A percentile compares a stretch with the other conserved stretches of the same genome.
Evolutionary conservation across 306 rosid species (phyloP).

Genomic region (Rosa multiflora): DNA sequence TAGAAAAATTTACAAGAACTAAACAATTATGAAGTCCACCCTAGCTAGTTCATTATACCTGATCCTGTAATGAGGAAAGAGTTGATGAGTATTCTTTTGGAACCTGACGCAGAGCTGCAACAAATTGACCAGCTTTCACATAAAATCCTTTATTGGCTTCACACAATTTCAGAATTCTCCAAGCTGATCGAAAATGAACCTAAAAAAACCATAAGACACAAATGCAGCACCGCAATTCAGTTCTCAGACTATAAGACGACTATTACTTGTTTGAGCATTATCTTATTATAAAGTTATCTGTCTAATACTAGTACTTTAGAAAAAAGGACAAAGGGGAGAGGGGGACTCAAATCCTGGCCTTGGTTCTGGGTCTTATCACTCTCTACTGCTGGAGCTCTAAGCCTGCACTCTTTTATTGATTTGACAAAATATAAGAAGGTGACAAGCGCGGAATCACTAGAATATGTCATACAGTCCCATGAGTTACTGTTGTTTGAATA

Average conservation of each 20-base stretch:
- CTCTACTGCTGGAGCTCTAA: not conserved
- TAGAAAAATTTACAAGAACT: not conserved
- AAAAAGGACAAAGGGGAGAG: too few species aligned
- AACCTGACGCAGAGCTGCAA: slow-evolving; percentile 59
- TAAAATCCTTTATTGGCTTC: slow-evolving; percentile 87
- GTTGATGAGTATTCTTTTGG: slow-evolving; percentile 75
- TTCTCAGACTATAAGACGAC: not conserved
- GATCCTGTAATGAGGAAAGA: slow-evolving; percentile 72
- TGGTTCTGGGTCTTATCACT: too few species aligned
- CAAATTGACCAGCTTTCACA: slow-evolving; percentile 93
- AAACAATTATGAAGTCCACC: not conserved
- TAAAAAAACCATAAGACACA: slow-evolving; percentile 28
- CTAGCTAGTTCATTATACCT: slow-evolving; percentile 36
- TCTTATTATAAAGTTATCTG: too few species aligned
- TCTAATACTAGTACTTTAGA: too few species aligned
- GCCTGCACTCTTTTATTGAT: not conserved
- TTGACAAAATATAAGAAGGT: not conserved
- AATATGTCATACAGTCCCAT: not conserved
- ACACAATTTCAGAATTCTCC: slow-evolving; percentile 64
- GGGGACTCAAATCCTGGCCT: too few species aligned
- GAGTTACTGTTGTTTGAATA: not conserved
- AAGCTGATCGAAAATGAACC: slow-evolving; percentile 83
- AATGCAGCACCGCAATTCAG: not conserved
- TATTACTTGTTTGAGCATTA: too few species aligned
- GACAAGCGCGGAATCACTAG: not conserved